Conservation (phyloP, 1,139 yeast species). For the Yamadazyma conglobata region DNA sequence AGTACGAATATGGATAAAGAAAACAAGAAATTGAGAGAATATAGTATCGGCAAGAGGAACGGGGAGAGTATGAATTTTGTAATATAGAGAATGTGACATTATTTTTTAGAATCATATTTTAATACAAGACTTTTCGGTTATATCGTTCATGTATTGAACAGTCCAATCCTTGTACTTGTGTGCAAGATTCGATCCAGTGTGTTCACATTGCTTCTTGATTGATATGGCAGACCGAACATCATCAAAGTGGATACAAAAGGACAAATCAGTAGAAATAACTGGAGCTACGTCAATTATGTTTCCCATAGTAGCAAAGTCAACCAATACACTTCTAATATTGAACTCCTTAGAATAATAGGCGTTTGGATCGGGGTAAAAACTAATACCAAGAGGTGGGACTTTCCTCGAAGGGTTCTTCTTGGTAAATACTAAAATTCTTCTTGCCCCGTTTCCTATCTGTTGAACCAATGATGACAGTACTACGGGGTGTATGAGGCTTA, state of each 20-base stretch:
- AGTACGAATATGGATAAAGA: conserved; percentile 9
- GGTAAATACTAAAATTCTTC: conserved; percentile 34
- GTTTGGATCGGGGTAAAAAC: conserved; percentile 31
- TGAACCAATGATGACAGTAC: conserved; percentile 29
- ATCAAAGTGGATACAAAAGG: conserved; percentile 60
- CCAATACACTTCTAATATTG: conserved; percentile 28
- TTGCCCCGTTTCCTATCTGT: conserved; percentile 25
- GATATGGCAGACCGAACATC: conserved; percentile 61
- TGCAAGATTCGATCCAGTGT: conserved; percentile 32
- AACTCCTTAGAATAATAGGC: conserved; percentile 29
- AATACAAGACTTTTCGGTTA: conserved; percentile 48
- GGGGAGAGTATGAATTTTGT: conserved; percentile 14
- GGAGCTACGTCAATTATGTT: conserved; percentile 62
- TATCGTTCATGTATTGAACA: conserved; percentile 66
- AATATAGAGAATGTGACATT: conserved; percentile 8
- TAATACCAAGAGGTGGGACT: conserved; percentile 15
- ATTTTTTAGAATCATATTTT: conserved; percentile 1
- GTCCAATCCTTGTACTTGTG: conserved; percentile 59
- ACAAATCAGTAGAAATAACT: conserved; percentile 60
- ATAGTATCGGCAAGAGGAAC: conserved; percentile 12
- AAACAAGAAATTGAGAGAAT: conserved; percentile 11
- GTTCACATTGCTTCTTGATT: conserved; percentile 50
- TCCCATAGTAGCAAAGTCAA: conserved; percentile 59
- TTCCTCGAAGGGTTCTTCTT: conserved; percentile 24
- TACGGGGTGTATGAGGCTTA: conserved; percentile 27